Evolutionary conservation across 2,329 filamentous ascomycete genomes (phyloP).

Genomic region (Leptodontidium sp.): DNA sequence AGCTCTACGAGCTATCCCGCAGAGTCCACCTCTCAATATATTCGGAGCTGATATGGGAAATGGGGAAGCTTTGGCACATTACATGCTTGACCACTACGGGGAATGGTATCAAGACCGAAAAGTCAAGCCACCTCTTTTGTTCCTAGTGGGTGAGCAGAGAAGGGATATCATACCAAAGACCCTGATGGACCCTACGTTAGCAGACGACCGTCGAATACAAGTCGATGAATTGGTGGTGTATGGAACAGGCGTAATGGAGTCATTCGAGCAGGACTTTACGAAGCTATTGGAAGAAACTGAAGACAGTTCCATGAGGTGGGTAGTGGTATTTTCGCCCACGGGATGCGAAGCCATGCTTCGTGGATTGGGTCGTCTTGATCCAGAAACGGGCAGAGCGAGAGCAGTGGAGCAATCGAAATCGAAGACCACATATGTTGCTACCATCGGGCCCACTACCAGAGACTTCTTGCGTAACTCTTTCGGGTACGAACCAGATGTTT

Average conservation of each 20-base stretch:
- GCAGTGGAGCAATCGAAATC: slow-evolving; percentile 31
- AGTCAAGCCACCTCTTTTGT: slow-evolving; percentile 72
- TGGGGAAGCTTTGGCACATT: slow-evolving; percentile 79
- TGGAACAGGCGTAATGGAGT: slow-evolving; percentile 81
- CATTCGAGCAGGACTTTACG: slow-evolving; percentile 75
- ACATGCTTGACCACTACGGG: slow-evolving; percentile 81
- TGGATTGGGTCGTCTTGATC: slow-evolving; percentile 60
- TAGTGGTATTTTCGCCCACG: slow-evolving; percentile 77
- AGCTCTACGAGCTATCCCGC: slow-evolving; percentile 67
- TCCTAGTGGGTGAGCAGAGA: slow-evolving; percentile 89
- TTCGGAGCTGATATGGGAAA: slow-evolving; percentile 85
- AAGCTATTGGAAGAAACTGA: slow-evolving; percentile 57
- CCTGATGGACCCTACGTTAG: slow-evolving; percentile 66
- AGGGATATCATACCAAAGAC: slow-evolving; percentile 89
- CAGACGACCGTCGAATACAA: slow-evolving; percentile 59
- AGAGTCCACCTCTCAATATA: slow-evolving; percentile 64
- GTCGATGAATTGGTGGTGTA: slow-evolving; percentile 88
- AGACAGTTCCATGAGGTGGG: slow-evolving; percentile 63
- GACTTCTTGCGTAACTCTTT: slow-evolving; percentile 74
- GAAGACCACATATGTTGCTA: slow-evolving; percentile 72
- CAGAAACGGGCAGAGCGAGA: slow-evolving; percentile 50
- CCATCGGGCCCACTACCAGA: slow-evolving; percentile 92
- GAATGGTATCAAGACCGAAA: slow-evolving; percentile 55
- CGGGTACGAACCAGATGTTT: slow-evolving; percentile 77
- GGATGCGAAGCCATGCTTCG: slow-evolving; percentile 69